Base-by-base conservation (phyloP, 148 eudicot species). In the Diospyros lotus region DNA sequence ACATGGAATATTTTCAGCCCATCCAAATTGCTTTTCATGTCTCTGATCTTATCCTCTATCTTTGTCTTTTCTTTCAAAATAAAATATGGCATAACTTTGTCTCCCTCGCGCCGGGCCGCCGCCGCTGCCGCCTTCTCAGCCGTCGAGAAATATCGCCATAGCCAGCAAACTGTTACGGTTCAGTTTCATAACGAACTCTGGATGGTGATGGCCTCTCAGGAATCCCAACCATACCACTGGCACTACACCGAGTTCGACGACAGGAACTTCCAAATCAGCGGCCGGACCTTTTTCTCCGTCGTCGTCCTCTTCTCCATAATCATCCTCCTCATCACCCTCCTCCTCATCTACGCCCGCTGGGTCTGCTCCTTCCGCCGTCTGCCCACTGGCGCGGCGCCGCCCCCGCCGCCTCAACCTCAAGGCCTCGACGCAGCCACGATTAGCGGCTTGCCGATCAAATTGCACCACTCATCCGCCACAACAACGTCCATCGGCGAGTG, bases 321-420 rank as follows among this genome's bases (percentile, higher is more conserved):
- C 41, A 74, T 86, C 58, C 80, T 91, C 60, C 67, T 91, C 1
- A 76, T 83, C 42, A 79, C 87, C 0, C 86, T 91, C 9, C 55
- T 89, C 8, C 69, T 89, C 75, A 82, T 91, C 61, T 89, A 89
- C 87, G 86, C 90, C 12, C 86, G 90, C 0, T 89, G 93, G 91
- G 84, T 84, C 82, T 87, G 88, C 82, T 82, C 87, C 0, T 80
- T 82, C 75, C 81, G 80, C 44, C 77, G 82, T 51, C 64, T 50
- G 53, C 82, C 15, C 66, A 42, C 60, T 40, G 54, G 52, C 28
- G 41, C 78, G 43, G 28, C 66, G 15, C 4, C 45, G 58, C 80
- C 45, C 2, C 62, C 62, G 43, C 71, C 38, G 14, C 42, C 71
- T 40, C 58, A 17, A 54, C 58, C 80, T 15, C 73, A 56, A 1